phyloP scores from a whole-genome alignment of 2,329 filamentous ascomycete genomes.

The Aureobasidium sp. region DNA sequence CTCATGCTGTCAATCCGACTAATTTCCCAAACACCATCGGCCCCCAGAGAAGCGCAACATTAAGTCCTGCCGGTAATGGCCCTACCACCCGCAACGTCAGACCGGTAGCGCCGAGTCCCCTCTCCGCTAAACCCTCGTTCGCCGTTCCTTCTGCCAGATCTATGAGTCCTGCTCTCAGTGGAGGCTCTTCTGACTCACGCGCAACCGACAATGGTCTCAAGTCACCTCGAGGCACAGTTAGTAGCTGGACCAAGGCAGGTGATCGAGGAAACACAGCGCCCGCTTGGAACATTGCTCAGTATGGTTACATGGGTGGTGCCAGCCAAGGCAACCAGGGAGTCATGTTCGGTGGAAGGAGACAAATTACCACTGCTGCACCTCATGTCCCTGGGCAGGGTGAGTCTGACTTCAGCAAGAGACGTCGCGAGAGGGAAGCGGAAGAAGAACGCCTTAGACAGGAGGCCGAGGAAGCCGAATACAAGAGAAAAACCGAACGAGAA shows the following conservation, averaged over 20 bases:
- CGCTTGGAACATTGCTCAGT: conserved; percentile 98
- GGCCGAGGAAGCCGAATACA: conserved; percentile 47
- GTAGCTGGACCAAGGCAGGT: conserved; percentile 81
- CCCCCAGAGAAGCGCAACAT: conserved; percentile 52
- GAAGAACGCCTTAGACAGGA: conserved; percentile 44
- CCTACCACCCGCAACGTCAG: background rate
- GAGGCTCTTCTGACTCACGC: conserved; percentile 53
- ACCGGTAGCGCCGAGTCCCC: background rate
- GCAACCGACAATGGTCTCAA: conserved; percentile 41
- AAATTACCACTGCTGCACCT: conserved; percentile 81
- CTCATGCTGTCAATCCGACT: conserved; percentile 64
- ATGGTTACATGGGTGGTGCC: conserved; percentile 95
- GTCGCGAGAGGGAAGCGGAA: conserved; percentile 50
- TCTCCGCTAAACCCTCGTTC: conserved; percentile 19
- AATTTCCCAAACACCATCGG: conserved; percentile 73
- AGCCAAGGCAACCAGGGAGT: conserved; percentile 94
- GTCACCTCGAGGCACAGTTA: conserved; percentile 52
- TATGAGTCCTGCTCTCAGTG: conserved; percentile 42
- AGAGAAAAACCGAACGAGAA: conserved; percentile 49
- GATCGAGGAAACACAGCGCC: conserved; percentile 77
- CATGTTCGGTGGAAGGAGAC: conserved; percentile 80
- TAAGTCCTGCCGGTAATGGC: conserved; percentile 32
- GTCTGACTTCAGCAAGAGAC: conserved; percentile 73
- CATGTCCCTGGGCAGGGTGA: conserved; percentile 60
- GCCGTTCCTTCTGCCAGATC: conserved; percentile 28